Evolutionary conservation across 768 basidiomycete species (phyloP), one percentile per base, ranked within the genome.

Genomic region (Collybiopsis luxurians): DNA sequence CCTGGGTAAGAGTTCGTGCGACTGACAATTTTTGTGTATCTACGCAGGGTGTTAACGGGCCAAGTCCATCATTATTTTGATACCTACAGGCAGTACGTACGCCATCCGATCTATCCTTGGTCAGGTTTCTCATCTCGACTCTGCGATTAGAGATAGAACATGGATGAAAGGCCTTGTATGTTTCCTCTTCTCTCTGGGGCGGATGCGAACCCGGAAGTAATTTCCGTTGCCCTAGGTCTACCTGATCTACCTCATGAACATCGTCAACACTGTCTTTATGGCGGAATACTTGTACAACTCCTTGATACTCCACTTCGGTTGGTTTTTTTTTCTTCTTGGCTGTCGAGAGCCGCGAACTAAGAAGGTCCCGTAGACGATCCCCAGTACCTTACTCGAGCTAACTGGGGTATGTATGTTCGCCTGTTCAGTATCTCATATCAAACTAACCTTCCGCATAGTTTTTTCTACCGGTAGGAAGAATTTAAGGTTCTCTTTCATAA

Each of bases 221-320:
- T n/a, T n/a, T n/a, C n/a, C n/a, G n/a, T n/a, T n/a, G n/a, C n/a
- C n/a, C n/a, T 58, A 75, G 74, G 69, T 75, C 10, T 34, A 38
- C 21, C 55, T 68, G 40, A 63, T 75, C 9, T 66, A 74, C 46
- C 34, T 70, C 12, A 69, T 69, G 53, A 74, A 75, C 59, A 73
- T 71, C 7, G 51, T 73, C 17, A 75, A 71, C 59, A 65, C 67
- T 27, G 63, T 36, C 17, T 73, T 71, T 47, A 69, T 72, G 28
- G 60, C 68, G 24, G 66, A 63, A 4, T 65, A 69, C 49, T 40
- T 74, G 21, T 75, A 73, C 40, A 61, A 69, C 15, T 68, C 72
- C 17, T 64, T 75, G 24, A 64, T 74, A 27, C 59, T 62, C 26
- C 60, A 66, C 36, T 74, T 71, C 30, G 73, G 74, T 74, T 28